phyloP scores from a whole-genome alignment of 169 alveolate genomes.

The Eimeria sp. region DNA sequence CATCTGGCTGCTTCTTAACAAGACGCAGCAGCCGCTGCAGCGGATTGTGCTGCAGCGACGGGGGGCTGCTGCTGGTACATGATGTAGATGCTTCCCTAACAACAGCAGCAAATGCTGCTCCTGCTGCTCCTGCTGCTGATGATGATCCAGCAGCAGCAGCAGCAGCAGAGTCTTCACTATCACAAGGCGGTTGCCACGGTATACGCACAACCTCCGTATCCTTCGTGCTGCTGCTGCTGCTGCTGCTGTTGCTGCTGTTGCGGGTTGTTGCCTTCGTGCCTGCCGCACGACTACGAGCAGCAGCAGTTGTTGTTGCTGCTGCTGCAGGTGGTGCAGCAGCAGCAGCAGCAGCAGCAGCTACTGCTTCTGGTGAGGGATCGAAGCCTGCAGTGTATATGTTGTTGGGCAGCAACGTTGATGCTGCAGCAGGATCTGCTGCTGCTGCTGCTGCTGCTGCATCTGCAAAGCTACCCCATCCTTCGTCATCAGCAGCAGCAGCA shows the following conservation, averaged over 20 bases:
- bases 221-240: too few species aligned
- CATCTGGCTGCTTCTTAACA: too few species aligned
- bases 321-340: background rate
- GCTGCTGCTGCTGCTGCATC: background rate
- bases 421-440: too few species aligned
- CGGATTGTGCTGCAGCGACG: slow-evolving; percentile 1
- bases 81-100: background rate
- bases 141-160: background rate
- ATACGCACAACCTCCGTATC: background rate
- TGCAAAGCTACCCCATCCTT: background rate
- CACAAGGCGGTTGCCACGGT: background rate
- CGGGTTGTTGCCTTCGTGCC: too few species aligned
- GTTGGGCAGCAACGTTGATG: background rate
- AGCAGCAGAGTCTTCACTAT: background rate
- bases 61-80: background rate
- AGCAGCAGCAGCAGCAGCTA: slow-evolving; percentile 27
- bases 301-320: too few species aligned
- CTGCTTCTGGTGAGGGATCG: background rate
- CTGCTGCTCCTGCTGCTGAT: too few species aligned
- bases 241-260: too few species aligned
- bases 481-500: slow-evolving; percentile 6
- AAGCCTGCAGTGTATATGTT: background rate
- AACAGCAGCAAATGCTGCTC: too few species aligned
- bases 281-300: background rate
- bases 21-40: too few species aligned